Percentiles rank a stretch among this genome's conserved stretches.
These are phyloP conservation scores for Kernera saxatilis DNA, from an alignment of 345 rosid genomes.

Conservation along the genomic window DNA sequence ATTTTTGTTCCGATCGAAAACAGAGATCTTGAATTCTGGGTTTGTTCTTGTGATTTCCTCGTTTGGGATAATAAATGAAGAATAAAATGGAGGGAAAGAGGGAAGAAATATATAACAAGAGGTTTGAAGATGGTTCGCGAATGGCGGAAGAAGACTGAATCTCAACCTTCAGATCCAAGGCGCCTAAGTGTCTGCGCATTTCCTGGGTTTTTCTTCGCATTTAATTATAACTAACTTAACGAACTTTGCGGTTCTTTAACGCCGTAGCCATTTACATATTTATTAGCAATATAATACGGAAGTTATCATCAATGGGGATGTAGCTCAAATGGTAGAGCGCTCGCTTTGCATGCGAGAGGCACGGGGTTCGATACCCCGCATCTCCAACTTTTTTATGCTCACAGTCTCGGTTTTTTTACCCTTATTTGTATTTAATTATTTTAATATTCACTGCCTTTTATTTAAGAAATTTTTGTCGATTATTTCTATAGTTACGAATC, in stretches of 20 bases:
- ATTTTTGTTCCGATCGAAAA: slow-evolving; percentile 20
- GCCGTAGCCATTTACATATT: fast-evolving
- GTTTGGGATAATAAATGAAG: not conserved
- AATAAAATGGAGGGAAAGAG: not conserved
- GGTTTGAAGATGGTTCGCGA: slow-evolving; percentile 28
- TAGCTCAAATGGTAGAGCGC: slow-evolving; percentile 99
- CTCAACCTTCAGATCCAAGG: slow-evolving; percentile 42
- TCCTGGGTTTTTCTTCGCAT: slow-evolving; percentile 10
- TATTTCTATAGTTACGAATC: too few species aligned
- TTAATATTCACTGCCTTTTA: not conserved
- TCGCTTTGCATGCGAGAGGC: slow-evolving; percentile 97
- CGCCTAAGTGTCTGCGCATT: slow-evolving; percentile 16
- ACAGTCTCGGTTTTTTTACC: not conserved
- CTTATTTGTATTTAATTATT: not conserved
- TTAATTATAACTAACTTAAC: slow-evolving; percentile 15
- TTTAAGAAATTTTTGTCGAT: too few species aligned
- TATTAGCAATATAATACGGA: too few species aligned
- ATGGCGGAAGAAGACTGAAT: slow-evolving; percentile 50
- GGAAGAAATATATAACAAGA: slow-evolving; percentile 18
- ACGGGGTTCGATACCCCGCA: slow-evolving; percentile 89
- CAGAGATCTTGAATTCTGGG: not conserved
- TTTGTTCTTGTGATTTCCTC: not conserved
- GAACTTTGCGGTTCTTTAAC: not conserved
- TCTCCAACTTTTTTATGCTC: slow-evolving; percentile 33
- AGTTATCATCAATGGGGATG: slow-evolving; percentile 60